These are phyloP conservation scores for Boletales sp. DNA, from an alignment of 768 basidiomycete genomes.

Conservation along the genomic window DNA sequence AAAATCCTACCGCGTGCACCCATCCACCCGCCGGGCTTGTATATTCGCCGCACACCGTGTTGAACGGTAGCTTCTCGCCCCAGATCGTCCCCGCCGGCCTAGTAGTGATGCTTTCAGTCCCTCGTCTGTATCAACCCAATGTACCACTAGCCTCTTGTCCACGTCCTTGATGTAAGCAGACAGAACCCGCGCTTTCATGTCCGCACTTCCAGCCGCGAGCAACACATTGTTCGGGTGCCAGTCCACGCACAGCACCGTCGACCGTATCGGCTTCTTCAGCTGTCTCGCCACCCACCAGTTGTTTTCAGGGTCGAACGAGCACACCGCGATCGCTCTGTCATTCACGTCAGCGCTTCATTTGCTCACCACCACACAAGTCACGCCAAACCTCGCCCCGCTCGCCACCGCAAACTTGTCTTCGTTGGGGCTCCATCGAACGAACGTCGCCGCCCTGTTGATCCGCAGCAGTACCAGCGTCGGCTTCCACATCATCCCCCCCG, in stretches of 20 bases:
- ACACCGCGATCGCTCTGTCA: conserved; percentile 85
- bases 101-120: conserved; percentile 7
- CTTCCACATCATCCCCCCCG: conserved; percentile 80
- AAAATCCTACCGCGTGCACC: conserved; percentile 96
- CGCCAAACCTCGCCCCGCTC: conserved; percentile 79
- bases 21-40: conserved; percentile 87
- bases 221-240: conserved; percentile 99
- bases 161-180: conserved; percentile 99
- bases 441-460: conserved; percentile 94
- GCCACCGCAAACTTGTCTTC: conserved; percentile 99
- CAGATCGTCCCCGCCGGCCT: conserved; percentile 89
- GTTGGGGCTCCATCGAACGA: conserved; percentile 93
- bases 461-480: conserved; percentile 94
- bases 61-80: conserved; percentile 99
- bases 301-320: conserved; percentile 95
- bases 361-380: not conserved
- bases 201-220: conserved; percentile 94
- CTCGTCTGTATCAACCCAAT: not conserved
- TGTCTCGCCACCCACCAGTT: conserved; percentile 99
- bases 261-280: conserved; percentile 95
- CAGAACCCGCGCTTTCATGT: conserved; percentile 96
- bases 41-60: conserved; percentile 95
- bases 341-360: not conserved
- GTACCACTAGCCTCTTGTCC: conserved; percentile 71
- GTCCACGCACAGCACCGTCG: conserved; percentile 89